These are phyloP conservation scores for Talaromyces adpressus DNA, from an alignment of 495 filamentous ascomycete species.

Conservation along the genomic window DNA sequence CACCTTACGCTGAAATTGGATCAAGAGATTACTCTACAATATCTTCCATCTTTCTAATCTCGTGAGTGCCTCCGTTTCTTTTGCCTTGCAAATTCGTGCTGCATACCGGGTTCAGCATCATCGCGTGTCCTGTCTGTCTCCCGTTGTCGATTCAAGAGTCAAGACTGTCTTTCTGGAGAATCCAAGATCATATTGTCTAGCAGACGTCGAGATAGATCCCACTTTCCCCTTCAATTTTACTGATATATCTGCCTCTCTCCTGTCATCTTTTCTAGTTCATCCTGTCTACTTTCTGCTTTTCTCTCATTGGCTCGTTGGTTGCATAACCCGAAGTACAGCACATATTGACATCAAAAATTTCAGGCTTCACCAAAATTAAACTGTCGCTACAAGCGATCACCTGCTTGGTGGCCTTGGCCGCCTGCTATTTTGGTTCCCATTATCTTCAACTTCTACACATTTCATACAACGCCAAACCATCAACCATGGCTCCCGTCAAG, in stretches of 20 bases:
- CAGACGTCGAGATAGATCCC: background rate
- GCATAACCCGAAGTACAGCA: background rate
- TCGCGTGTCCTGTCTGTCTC: background rate
- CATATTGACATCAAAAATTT: slow-evolving; percentile 1
- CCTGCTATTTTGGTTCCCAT: background rate
- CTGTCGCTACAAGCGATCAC: background rate
- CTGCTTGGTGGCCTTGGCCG: background rate
- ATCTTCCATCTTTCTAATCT: background rate
- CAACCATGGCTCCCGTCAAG: slow-evolving; percentile 28
- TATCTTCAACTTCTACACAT: background rate
- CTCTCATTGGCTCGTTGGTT: background rate
- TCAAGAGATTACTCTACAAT: background rate
- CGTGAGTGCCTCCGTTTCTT: background rate
- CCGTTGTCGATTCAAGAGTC: no score
- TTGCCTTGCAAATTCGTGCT: background rate
- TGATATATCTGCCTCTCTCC: background rate
- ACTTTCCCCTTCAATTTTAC: background rate
- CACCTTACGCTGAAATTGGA: background rate
- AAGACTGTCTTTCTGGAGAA: background rate
- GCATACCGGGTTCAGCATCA: background rate
- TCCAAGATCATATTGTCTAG: background rate
- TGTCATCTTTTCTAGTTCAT: background rate
- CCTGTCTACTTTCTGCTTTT: slow-evolving; percentile 8
- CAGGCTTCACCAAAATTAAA: background rate
- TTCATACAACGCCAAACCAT: background rate